Conservation (phyloP, 108 stramenopile genomes). For the Parietichytrium sp. region DNA sequence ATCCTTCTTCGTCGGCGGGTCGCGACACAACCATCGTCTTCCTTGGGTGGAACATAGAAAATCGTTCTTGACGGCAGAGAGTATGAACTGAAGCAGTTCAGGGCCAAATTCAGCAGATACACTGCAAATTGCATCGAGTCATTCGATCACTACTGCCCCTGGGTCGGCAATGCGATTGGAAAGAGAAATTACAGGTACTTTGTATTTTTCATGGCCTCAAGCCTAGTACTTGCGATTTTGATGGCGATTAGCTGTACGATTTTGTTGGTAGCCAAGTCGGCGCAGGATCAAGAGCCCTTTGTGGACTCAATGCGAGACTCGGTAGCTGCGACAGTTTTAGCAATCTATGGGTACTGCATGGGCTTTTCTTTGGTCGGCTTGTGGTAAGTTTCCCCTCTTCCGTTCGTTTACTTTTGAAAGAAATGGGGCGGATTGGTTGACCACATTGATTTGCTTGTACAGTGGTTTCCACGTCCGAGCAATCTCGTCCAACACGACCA, state of each 20-base stretch:
- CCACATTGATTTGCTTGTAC: background rate
- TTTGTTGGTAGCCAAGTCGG: background rate
- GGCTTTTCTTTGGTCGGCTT: background rate
- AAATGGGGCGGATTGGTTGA: background rate
- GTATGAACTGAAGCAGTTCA: conserved; percentile 19
- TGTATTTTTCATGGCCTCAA: background rate
- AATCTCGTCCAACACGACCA: background rate
- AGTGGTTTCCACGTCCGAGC: conserved; percentile 9
- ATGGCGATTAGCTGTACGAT: background rate
- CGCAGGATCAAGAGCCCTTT: background rate
- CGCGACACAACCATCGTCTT: too few relatives aligned
- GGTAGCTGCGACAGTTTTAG: background rate
- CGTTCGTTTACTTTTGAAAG: background rate
- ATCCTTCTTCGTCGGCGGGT: too few relatives aligned
- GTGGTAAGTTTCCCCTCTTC: background rate
- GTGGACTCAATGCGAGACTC: background rate
- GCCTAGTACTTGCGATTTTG: background rate
- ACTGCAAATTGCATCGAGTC: conserved; percentile 37
- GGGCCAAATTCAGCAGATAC: background rate
- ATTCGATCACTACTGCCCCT: conserved; percentile 20
- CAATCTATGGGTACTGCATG: conserved; percentile 3
- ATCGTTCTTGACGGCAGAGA: conserved; percentile 22
- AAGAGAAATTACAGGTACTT: conserved; percentile 29
- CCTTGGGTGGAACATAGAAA: too few relatives aligned
- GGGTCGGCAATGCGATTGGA: conserved; percentile 8